A percentile compares a stretch with the other conserved stretches of the same genome.
These are phyloP conservation scores for Metschnikowia picachoensis DNA, from an alignment of 805 yeast genomes.

Conservation along the genomic window DNA sequence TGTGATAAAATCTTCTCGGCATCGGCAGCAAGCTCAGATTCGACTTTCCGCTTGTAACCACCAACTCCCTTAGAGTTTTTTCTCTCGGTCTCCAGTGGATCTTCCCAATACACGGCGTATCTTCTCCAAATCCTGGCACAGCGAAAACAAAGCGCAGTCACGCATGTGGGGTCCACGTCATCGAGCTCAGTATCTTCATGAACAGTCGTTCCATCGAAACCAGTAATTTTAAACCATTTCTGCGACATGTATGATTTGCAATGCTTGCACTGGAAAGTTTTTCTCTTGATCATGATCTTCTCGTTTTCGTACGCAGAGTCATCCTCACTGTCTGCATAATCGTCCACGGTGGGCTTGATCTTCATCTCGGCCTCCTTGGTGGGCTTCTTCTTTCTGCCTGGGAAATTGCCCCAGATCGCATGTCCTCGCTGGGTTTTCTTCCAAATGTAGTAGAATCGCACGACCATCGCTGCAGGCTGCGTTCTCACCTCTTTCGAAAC, in stretches of 20 bases:
- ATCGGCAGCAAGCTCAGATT: constrained; percentile 64
- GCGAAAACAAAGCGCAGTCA: constrained; percentile 70
- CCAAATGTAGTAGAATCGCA: constrained; percentile 87
- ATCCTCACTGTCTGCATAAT: constrained; percentile 61
- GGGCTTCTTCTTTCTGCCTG: constrained; percentile 63
- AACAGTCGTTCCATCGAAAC: constrained; percentile 41
- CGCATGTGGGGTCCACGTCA: constrained; percentile 20
- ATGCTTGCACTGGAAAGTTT: constrained; percentile 61
- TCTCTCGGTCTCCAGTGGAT: constrained; percentile 62
- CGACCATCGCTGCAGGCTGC: constrained; percentile 74
- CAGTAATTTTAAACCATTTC: constrained; percentile 73
- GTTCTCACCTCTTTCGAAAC: constrained; percentile 69
- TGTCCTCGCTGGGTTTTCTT: constrained; percentile 78
- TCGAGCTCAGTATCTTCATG: constrained; percentile 20
- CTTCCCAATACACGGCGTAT: constrained; percentile 84
- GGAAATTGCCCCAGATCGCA: constrained; percentile 75
- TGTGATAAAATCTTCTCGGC: constrained; percentile 50
- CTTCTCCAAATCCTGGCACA: constrained; percentile 92
- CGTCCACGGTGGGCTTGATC: constrained; percentile 30
- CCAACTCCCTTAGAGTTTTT: constrained; percentile 42
- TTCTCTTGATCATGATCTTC: constrained; percentile 39
- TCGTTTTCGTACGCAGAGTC: constrained; percentile 66
- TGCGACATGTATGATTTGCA: constrained; percentile 56
- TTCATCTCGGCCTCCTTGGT: constrained; percentile 19
- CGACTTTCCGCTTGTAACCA: constrained; percentile 60